phyloP scores from a whole-genome alignment of 352 stramenopile genomes.

The Globisporangium acanthophoron region DNA sequence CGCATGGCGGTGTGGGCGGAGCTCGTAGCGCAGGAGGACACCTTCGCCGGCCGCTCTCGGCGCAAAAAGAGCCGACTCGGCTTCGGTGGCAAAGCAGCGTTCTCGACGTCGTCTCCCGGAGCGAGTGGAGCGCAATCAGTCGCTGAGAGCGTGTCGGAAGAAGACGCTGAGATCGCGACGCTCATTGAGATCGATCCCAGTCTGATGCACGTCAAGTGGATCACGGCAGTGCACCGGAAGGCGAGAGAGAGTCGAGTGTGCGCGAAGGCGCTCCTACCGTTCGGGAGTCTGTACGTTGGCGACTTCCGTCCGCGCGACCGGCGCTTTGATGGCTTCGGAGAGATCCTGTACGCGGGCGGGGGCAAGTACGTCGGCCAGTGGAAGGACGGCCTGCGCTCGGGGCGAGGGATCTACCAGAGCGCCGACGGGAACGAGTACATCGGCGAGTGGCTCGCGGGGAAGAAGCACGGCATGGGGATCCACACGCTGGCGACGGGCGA shows the following conservation, averaged over 20 bases:
- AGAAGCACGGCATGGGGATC: slow-evolving; percentile 79
- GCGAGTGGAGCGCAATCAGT: neutral
- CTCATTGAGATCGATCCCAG: slow-evolving; percentile 23
- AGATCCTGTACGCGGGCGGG: slow-evolving; percentile 81
- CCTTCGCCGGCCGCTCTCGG: slow-evolving; percentile 12
- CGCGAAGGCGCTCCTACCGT: slow-evolving; percentile 56
- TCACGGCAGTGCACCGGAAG: slow-evolving; percentile 40
- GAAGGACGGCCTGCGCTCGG: slow-evolving; percentile 56
- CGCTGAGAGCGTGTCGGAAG: slow-evolving; percentile 5
- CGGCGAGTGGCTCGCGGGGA: slow-evolving; percentile 70
- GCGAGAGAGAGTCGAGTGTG: slow-evolving; percentile 31
- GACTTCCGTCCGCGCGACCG: slow-evolving; percentile 44
- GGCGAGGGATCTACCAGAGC: slow-evolving; percentile 63
- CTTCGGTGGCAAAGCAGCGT: slow-evolving; percentile 17
- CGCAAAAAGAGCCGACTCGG: slow-evolving; percentile 32
- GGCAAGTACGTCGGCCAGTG: slow-evolving; percentile 85
- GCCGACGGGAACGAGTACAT: slow-evolving; percentile 50
- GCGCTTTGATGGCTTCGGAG: slow-evolving; percentile 72
- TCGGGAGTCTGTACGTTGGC: slow-evolving; percentile 72
- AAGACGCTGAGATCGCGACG: slow-evolving; percentile 11
- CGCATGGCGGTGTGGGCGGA: slow-evolving; percentile 60
- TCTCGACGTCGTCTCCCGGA: neutral
- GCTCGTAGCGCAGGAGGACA: slow-evolving; percentile 30
- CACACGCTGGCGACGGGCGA: slow-evolving; percentile 75
- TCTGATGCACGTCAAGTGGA: slow-evolving; percentile 39